Conservation (phyloP, 164 flowering plant genomes). For the Nelumbo lutea region DNA sequence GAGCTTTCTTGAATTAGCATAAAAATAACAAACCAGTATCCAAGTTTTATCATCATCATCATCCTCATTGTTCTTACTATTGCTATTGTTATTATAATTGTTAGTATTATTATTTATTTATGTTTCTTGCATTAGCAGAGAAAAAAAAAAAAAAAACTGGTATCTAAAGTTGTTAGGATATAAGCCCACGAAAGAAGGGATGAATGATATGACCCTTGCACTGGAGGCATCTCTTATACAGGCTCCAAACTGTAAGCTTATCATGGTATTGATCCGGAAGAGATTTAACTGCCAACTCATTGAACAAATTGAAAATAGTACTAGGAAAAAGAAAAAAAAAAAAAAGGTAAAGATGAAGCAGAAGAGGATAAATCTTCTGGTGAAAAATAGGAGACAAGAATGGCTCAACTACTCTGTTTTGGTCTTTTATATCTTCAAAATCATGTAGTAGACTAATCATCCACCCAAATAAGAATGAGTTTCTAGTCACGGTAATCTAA, state of each 20-base stretch:
- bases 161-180: not conserved
- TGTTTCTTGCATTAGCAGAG: too few relatives aligned
- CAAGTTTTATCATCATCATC: too few relatives aligned
- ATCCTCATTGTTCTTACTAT: too few relatives aligned
- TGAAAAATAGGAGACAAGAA: not conserved
- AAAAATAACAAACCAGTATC: not conserved
- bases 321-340: too few relatives aligned
- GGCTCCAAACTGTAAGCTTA: not conserved
- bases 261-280: not conserved
- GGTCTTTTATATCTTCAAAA: not conserved
- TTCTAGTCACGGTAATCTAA: not conserved
- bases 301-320: not conserved
- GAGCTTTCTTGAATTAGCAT: not conserved
- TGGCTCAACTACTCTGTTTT: not conserved
- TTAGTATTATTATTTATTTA: too few relatives aligned
- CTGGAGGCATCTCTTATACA: not conserved
- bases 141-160: not conserved
- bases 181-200: not conserved
- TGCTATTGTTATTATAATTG: too few relatives aligned
- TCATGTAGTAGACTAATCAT: not conserved
- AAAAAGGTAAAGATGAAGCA: not conserved
- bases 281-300: not conserved
- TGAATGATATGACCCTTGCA: not conserved
- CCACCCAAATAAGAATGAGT: too few relatives aligned
- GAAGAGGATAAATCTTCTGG: too few relatives aligned